Conservation (phyloP, 2,329 filamentous ascomycete genomes). For the Penicillium griseofulvum region DNA sequence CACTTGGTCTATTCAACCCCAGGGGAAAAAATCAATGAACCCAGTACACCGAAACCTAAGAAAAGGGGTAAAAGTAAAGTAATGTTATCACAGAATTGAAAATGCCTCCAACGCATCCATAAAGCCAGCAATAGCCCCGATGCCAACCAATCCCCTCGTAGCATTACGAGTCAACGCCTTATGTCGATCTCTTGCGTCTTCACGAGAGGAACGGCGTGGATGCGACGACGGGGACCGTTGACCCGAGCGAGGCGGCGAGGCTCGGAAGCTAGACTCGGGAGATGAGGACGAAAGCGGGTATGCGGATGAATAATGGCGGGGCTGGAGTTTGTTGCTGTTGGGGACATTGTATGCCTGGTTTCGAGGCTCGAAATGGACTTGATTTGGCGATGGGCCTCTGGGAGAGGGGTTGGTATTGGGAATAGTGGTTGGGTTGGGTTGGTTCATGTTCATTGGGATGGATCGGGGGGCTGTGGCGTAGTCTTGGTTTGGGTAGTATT, state of each 20-base stretch:
- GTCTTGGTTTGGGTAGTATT: constrained; percentile 8
- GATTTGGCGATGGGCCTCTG: constrained; percentile 14
- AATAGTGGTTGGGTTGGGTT: not conserved
- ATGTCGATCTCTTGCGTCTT: constrained; percentile 25
- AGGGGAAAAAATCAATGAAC: not conserved
- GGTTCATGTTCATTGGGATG: constrained; percentile 11
- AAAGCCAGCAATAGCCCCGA: constrained; percentile 40
- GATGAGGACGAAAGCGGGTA: constrained; percentile 21
- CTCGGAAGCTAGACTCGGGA: constrained; percentile 16
- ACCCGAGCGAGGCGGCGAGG: constrained; percentile 16
- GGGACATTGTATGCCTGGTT: constrained; percentile 11
- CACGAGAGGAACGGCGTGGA: constrained; percentile 15
- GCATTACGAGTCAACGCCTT: constrained; percentile 34
- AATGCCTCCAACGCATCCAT: constrained; percentile 42
- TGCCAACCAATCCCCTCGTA: constrained; percentile 36
- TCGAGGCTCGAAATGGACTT: constrained; percentile 13
- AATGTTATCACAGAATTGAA: constrained; percentile 12
- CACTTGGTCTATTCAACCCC: not conserved
- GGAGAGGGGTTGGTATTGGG: constrained; percentile 13
- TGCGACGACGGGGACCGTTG: constrained; percentile 17
- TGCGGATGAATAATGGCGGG: constrained; percentile 13
- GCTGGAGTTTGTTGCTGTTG: constrained; percentile 7
- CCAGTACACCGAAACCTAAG: not conserved
- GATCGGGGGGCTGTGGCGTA: constrained; percentile 14
- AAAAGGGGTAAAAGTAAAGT: not conserved